Evolutionary conservation across 2,329 filamentous ascomycete species (phyloP).

Genomic region (Ceratocystiopsis brevicomis): DNA sequence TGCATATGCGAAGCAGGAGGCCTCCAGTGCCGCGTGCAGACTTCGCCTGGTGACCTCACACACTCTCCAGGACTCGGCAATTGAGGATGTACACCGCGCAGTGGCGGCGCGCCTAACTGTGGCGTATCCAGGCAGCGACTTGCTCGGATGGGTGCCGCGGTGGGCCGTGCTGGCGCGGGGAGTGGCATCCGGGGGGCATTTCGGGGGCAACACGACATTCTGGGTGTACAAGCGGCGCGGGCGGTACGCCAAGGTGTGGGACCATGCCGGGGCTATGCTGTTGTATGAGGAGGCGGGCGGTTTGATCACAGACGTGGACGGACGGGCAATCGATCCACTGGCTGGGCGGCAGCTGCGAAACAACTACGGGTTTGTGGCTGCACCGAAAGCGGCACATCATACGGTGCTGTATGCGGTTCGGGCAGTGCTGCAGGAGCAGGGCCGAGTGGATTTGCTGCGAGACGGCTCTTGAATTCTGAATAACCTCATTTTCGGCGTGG

Average conservation of each 20-base stretch:
- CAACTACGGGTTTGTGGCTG: slow-evolving; percentile 39
- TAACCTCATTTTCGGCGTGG: too few species aligned
- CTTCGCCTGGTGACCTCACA: slow-evolving; percentile 29
- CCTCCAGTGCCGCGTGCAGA: slow-evolving; percentile 4
- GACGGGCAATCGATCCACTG: slow-evolving; percentile 28
- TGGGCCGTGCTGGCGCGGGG: slow-evolving; percentile 35
- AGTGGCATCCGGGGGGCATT: slow-evolving; percentile 14
- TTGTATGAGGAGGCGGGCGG: slow-evolving; percentile 38
- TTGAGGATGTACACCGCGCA: slow-evolving; percentile 26
- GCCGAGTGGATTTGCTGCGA: slow-evolving; percentile 5
- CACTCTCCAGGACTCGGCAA: slow-evolving; percentile 26
- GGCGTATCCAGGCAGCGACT: slow-evolving; percentile 27
- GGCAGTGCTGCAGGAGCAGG: slow-evolving; percentile 6
- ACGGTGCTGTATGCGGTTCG: slow-evolving; percentile 20
- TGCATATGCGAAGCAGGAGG: too few species aligned
- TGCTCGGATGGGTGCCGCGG: slow-evolving; percentile 38
- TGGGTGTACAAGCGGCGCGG: slow-evolving; percentile 34
- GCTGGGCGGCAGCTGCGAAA: slow-evolving; percentile 27
- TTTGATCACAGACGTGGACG: slow-evolving; percentile 33
- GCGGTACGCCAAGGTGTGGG: slow-evolving; percentile 36
- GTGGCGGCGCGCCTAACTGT: slow-evolving; percentile 24
- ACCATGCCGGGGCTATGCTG: slow-evolving; percentile 40
- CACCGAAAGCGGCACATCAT: slow-evolving; percentile 24
- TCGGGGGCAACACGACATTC: slow-evolving; percentile 25
- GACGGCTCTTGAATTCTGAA: background rate